Evolutionary conservation across 78 protist genomes (phyloP).

Genomic region (Cavenderia fasciculata): DNA sequence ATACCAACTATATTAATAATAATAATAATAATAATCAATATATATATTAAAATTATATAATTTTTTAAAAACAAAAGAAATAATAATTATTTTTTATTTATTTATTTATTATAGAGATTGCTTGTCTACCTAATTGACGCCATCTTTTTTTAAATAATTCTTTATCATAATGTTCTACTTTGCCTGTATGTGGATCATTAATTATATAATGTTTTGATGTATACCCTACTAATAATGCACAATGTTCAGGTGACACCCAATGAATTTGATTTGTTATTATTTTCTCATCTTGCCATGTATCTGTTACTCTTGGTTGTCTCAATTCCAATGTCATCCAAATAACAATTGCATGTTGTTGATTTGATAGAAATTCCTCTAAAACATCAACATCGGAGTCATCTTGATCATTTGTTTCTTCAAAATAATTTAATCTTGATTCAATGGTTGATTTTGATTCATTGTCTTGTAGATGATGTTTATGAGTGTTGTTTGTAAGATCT

Average conservation of each 20-base stretch:
- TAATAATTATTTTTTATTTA: no score
- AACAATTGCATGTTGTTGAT: constrained; percentile 37
- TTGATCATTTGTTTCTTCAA: not conserved
- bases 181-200: constrained; percentile 71
- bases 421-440: constrained; percentile 19
- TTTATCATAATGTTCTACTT: constrained; percentile 31
- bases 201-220: not conserved
- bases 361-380: not conserved
- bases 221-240: constrained; percentile 56
- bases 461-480: not conserved
- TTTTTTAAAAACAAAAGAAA: no score
- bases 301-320: constrained; percentile 26
- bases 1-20: no score
- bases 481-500: no score
- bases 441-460: constrained; percentile 28
- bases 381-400: not conserved
- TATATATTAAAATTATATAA: no score
- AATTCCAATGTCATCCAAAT: constrained; percentile 75
- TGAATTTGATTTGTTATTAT: not conserved
- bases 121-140: constrained; percentile 76
- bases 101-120: constrained; percentile 28
- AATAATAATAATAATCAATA: no score
- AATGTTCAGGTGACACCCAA: constrained; percentile 72
- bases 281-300: constrained; percentile 39
- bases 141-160: constrained; percentile 52